Evolutionary conservation across 441 rosid genomes (phyloP), one percentile per base, ranked within the genome.

Genomic region (Euphorbia celastroides): DNA sequence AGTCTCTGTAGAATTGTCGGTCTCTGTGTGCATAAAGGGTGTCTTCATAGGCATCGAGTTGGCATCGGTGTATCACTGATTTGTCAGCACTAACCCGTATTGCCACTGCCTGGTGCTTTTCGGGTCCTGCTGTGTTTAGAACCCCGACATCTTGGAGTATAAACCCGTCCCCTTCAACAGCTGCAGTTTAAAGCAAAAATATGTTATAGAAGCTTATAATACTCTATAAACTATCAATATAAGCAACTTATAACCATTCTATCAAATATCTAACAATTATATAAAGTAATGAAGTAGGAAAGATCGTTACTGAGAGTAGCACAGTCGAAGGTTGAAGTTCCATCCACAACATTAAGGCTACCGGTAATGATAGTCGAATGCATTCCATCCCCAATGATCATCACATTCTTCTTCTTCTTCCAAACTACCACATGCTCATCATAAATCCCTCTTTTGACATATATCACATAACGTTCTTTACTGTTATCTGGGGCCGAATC

Each of bases 371-470:
- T 81, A 19, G 91, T 85, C 70, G 74, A 83, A 36, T 92, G 86
- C 74, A 79, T 84, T 0, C 97, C 97, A 17, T 90, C 93, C 0
- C 97, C 97, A 51, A 84, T 62, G 22, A 90, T 85, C 65, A 88
- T 90, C 1, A 86, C 83, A 65, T 90, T 85, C 72, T 77, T 85
- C 72, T 84, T 90, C 80, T 75, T 81, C 74, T 86, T 73, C 69
- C 86, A 85, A 44, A 90, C 82, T 54, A 85, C 77, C 7, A 90
- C 90, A 64, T 77, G 84, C 81, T 90, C 97, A 64, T 78, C 79
- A 48, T 88, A 90, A n/a, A 71, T 74, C 19, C 97, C 95, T 67
- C 65, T 84, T 63, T 60, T 82, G 25, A 88, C 87, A 48, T 66
- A 54, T 34, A 88, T 84, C 73, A 84, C 95, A 61, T 82, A 88